Evolutionary conservation across 1,284 basidiomycete species (phyloP).

Genomic region (Golubevia pallescens): DNA sequence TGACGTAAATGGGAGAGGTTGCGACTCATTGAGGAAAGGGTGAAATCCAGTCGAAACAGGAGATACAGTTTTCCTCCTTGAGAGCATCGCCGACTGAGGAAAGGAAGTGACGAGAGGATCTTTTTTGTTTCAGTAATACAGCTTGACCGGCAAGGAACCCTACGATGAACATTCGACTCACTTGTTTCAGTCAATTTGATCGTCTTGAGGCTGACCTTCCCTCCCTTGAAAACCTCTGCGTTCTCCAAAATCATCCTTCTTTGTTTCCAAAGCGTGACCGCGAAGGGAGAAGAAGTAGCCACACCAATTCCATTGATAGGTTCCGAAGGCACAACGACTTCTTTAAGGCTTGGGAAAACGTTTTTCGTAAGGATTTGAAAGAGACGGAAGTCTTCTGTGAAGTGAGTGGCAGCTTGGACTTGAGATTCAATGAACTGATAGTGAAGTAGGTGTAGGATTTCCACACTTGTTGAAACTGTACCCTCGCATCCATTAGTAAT

Average conservation of each 20-base stretch:
- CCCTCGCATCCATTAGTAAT: no score
- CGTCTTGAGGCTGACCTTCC: background rate
- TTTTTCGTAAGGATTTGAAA: background rate
- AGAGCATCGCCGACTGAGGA: no score
- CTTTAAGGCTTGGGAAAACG: background rate
- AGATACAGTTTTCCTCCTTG: no score
- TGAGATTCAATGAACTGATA: background rate
- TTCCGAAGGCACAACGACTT: background rate
- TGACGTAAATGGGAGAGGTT: no score
- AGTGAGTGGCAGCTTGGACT: background rate
- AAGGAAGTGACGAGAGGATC: no score
- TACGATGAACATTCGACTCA: background rate
- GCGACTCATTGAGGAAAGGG: no score
- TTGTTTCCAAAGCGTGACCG: background rate
- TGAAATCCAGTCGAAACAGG: no score
- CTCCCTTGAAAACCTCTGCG: background rate
- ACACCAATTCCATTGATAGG: background rate
- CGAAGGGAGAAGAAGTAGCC: background rate
- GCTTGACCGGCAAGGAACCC: no score
- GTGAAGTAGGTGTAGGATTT: background rate
- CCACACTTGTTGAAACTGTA: background rate
- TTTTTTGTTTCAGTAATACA: no score
- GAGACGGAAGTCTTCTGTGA: background rate
- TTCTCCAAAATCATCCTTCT: background rate
- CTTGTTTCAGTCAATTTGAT: background rate